Percentiles rank a stretch among this genome's conserved stretches.
Evolutionary conservation across 352 stramenopile species (phyloP).

Genomic region (Aphanomyces stellatus): DNA sequence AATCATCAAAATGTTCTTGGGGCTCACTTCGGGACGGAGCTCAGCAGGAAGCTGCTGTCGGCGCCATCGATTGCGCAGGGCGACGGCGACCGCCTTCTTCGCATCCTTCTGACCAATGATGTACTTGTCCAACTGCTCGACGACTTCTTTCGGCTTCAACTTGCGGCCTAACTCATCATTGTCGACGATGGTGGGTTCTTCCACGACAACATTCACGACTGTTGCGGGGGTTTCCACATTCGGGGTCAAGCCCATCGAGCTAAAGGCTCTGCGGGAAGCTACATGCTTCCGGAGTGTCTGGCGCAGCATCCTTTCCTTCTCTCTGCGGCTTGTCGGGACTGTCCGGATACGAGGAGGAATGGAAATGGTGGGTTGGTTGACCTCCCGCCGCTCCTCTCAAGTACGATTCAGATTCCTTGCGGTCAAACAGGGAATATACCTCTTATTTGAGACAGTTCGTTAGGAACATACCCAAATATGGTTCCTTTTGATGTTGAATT

Average conservation of each 20-base stretch:
- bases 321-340: neutral
- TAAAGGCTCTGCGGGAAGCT: neutral
- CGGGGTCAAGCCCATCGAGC: neutral
- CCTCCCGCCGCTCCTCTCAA: neutral
- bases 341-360: conserved; percentile 3
- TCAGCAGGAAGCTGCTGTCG: conserved; percentile 89
- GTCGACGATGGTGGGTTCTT: conserved; percentile 1
- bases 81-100: conserved; percentile 97
- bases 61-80: conserved; percentile 97
- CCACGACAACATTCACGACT: conserved; percentile 17
- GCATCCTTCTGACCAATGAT: conserved; percentile 95
- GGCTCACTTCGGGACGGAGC: conserved; percentile 85
- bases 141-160: conserved; percentile 87
- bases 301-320: neutral
- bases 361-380: neutral
- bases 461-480: no score
- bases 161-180: conserved; percentile 26
- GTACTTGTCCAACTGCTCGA: conserved; percentile 91
- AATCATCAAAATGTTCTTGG: conserved; percentile 99
- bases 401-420: neutral
- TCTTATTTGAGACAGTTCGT: no score
- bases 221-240: neutral
- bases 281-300: conserved; percentile 9
- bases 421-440: no score
- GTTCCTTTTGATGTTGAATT: no score